Percentiles rank a stretch among this genome's conserved stretches.
Conservation (phyloP, 306 rosid genomes). For the Sechiopsis laciniata region DNA sequence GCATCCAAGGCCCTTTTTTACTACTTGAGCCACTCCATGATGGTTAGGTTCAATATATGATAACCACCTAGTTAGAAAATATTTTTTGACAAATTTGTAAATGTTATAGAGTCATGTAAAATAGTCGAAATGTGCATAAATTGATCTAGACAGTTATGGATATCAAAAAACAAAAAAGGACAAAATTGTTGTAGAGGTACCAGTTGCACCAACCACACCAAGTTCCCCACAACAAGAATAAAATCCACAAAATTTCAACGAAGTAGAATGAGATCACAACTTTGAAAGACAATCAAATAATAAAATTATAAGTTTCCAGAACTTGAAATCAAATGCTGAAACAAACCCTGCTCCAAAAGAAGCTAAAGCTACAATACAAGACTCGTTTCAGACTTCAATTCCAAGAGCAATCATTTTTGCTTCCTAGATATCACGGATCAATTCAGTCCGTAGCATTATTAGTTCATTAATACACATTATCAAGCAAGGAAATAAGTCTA, state of each 20-base stretch:
- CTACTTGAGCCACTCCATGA: no score
- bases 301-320: not conserved
- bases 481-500: not conserved
- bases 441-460: not conserved
- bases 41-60: no score
- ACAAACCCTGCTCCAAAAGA: no score
- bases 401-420: constrained; percentile 5
- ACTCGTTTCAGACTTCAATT: constrained; percentile 7
- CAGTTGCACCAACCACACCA: not conserved
- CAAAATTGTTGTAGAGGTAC: not conserved
- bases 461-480: not conserved
- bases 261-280: not conserved
- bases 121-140: no score
- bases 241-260: not conserved
- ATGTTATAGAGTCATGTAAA: no score
- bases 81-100: no score
- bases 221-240: not conserved
- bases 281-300: not conserved
- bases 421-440: no score
- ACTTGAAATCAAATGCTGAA: not conserved
- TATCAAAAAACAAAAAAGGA: not conserved
- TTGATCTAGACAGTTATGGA: no score
- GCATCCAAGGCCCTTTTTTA: no score
- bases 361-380: constrained; percentile 10
- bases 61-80: no score